Base-by-base conservation (phyloP, 2,329 filamentous ascomycete species). In the Immersiporthe knoxdaviesiana region DNA sequence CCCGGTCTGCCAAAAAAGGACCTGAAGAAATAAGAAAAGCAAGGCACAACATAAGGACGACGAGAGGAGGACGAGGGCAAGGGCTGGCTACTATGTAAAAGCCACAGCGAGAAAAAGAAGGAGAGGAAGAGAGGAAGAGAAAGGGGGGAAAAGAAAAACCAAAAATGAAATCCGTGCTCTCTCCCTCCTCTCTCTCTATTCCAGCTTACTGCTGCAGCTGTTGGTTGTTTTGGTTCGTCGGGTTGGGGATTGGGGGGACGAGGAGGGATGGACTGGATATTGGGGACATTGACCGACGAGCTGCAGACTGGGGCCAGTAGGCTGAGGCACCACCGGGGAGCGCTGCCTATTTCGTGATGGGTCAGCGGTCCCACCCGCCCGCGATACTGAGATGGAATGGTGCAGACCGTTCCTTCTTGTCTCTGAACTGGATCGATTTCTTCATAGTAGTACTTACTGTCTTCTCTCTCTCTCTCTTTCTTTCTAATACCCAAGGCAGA, bases 241-340 rank as follows among this genome's bases (percentile, higher is more conserved):
- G 21, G n/a, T 14, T 27, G 50, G 50, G 37, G 37, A 39, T 12
- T 39, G 37, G 47, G 50, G 52, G 52, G 24, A 24, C n/a, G n/a
- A 35, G 35, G 35, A 7, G 10, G 50, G 37, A 35, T 35, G 37
- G 37, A 39, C 11, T 39, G 37, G 11, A 39, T 39, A 30, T n/a
- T 47, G 52, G 12, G 52, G 24, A 16, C 12, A 56, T 56, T 56
- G 12, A n/a, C 56, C 56, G 56, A 35, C 30, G 16, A 37, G 30
- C 56, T 59, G 56, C 56, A 59, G 52, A 30, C 52, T 56, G 24
- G 24, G 52, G 52, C 30, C 21, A 59, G 56, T 59, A n/a, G 56
- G 30, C 30, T 59, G 56, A 18, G 32, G 32, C 30, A 35, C 30
- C 32, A 59, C 30, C 30, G 18, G 56, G 56, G 32, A 37, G 56